Evolutionary conservation across 768 basidiomycete genomes (phyloP).

Genomic region (Xerocomus brunneocitrinus): DNA sequence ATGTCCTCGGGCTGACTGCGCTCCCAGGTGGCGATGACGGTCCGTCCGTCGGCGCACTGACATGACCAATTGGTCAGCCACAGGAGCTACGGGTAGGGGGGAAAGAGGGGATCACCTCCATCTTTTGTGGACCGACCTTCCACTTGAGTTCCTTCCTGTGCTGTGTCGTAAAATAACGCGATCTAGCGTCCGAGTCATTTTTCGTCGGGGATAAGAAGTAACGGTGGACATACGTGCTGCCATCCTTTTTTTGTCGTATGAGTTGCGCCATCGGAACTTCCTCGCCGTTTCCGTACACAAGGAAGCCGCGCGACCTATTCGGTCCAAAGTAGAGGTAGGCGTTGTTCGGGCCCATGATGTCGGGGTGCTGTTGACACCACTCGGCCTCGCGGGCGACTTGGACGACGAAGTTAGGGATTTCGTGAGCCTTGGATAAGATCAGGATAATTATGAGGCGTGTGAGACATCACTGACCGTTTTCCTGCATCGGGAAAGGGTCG

Average conservation of each 20-base stretch:
- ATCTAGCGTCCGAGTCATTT: conserved; percentile 36
- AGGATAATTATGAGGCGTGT: not conserved
- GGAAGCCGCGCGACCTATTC: conserved; percentile 51
- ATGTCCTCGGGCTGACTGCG: conserved; percentile 51
- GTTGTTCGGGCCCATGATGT: conserved; percentile 76
- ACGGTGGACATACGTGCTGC: conserved; percentile 53
- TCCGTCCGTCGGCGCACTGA: conserved; percentile 63
- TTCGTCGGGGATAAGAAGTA: not conserved
- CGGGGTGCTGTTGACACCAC: conserved; percentile 65
- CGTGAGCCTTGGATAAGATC: conserved; percentile 39
- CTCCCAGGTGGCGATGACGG: conserved; percentile 65
- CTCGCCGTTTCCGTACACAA: conserved; percentile 64
- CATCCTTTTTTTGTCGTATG: conserved; percentile 52
- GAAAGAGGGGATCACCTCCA: conserved; percentile 51
- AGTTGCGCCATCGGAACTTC: conserved; percentile 55
- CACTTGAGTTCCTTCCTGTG: conserved; percentile 73
- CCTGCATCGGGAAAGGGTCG: conserved; percentile 5
- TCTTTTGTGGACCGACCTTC: conserved; percentile 55
- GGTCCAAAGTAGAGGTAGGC: conserved; percentile 78
- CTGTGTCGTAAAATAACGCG: conserved; percentile 70
- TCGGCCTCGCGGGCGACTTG: conserved; percentile 58
- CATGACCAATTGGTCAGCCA: not conserved
- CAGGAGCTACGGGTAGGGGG: not conserved
- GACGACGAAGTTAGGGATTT: conserved; percentile 57
- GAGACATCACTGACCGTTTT: conserved; percentile 17